A percentile compares a stretch with the other conserved stretches of the same genome.
Conservation (phyloP, 768 basidiomycete genomes). For the Russula abietina region DNA sequence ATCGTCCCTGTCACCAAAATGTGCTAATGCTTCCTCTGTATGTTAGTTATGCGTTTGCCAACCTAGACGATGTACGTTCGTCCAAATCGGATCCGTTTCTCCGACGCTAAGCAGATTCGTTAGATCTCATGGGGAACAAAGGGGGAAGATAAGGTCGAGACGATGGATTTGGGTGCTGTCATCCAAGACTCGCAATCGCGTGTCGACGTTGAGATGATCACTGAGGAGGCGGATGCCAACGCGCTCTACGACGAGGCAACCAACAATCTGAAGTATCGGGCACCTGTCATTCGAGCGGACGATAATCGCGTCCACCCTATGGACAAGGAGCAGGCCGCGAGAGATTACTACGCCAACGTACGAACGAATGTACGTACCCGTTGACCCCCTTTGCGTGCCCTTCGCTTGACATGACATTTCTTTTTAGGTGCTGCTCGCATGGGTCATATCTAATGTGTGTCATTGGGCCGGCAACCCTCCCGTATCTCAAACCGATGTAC, state of each 20-base stretch:
- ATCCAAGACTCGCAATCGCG: conserved; percentile 73
- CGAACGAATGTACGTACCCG: conserved; percentile 59
- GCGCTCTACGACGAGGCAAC: conserved; percentile 81
- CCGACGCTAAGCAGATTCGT: neutral
- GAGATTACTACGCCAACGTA: conserved; percentile 85
- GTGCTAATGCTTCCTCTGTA: conserved; percentile 17
- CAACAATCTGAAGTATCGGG: conserved; percentile 57
- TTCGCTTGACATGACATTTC: neutral
- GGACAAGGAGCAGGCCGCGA: conserved; percentile 68
- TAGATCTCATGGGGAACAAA: conserved; percentile 97
- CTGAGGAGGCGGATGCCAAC: conserved; percentile 76
- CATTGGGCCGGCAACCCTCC: neutral
- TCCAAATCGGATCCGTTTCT: conserved; percentile 14
- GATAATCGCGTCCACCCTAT: conserved; percentile 36
- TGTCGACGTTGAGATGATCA: conserved; percentile 83
- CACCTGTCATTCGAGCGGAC: conserved; percentile 33
- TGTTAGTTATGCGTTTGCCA: conserved; percentile 74
- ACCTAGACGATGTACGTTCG: conserved; percentile 69
- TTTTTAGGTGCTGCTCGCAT: conserved; percentile 58
- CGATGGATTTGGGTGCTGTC: conserved; percentile 74
- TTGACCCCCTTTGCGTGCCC: neutral
- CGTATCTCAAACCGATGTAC: neutral
- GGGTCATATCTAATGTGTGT: conserved; percentile 80
- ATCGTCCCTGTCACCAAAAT: neutral
- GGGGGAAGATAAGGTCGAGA: conserved; percentile 63